Evolutionary conservation across 2,329 filamentous ascomycete genomes (phyloP).

Genomic region (Fusarium nelsonii): DNA sequence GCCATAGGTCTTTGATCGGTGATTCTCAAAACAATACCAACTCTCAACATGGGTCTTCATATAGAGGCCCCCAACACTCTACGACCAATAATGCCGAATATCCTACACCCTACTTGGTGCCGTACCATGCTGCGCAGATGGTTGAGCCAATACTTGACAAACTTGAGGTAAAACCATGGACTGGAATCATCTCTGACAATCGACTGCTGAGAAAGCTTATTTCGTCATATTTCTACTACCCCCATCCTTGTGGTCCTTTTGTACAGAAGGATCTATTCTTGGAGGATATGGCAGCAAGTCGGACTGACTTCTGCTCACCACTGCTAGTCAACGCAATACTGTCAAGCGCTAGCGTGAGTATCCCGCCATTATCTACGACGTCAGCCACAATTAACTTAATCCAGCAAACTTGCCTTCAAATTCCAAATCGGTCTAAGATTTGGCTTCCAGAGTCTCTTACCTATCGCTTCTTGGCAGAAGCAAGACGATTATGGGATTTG

Average conservation of each 20-base stretch:
- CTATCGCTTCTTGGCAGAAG: neutral
- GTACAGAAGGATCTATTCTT: neutral
- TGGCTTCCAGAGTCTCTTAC: neutral
- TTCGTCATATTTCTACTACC: neutral
- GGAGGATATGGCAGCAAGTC: neutral
- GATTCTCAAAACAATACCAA: neutral
- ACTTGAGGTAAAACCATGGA: neutral
- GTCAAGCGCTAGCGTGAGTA: neutral
- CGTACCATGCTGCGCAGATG: neutral
- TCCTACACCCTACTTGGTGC: neutral
- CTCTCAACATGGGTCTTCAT: neutral
- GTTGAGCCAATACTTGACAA: neutral
- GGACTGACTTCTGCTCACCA: neutral
- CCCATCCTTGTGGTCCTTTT: neutral
- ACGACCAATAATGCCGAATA: neutral
- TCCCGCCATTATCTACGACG: neutral
- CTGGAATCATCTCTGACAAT: neutral
- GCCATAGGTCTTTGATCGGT: neutral
- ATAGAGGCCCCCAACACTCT: neutral
- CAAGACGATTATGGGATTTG: neutral
- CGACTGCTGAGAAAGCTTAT: neutral
- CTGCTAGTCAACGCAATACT: neutral
- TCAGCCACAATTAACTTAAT: neutral
- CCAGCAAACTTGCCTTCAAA: neutral
- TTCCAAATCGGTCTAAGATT: neutral